Evolutionary conservation across 116 monocot genomes (phyloP), one percentile per base, ranked within the genome.

Genomic region (Phalaenopsis hybrid): DNA sequence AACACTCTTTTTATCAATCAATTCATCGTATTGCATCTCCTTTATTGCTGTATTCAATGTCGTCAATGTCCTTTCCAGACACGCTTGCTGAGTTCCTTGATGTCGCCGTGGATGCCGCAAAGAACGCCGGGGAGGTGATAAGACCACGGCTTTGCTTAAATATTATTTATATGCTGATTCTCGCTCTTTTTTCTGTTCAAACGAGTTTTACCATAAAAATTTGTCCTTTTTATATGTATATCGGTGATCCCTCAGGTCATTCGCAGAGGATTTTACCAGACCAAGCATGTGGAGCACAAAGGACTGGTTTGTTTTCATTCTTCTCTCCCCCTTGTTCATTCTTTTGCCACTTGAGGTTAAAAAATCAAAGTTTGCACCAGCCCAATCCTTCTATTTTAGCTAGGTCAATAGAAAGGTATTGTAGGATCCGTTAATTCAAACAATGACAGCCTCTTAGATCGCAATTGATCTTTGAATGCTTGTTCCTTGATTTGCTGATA

Each of bases 251-350:
- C 12, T 59, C 88, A 99, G 99, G 68, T 91, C 43, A 95, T 99
- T 80, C 86, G 89, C 18, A 87, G 86, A 46, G 95, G 94, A 46
- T 99, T 99, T 76, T 84, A 92, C 73, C 77, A 90, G 89, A 89
- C 85, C 20, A 99, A 95, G 91, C 82, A 91, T 81, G 92, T 99
- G 75, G 92, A 99, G 90, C 95, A 99, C 86, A 99, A 99, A 85
- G 99, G 99, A 49, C 82, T 74, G 95, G 99, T 99, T 37, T 23
- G 82, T 12, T 76, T n/a, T 12, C 33, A 28, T 31, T 34, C 34
- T 8, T 50, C 55, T 82, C 61, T 63, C n/a, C 18, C n/a, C 10
- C 17, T 57, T 72, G 4, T 3, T 16, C 0, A 34, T 72, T 12
- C 37, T 41, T 72, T 72, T 34, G 72, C 15, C 25, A 63, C 63